Evolutionary conservation across 768 basidiomycete genomes (phyloP).

Genomic region (Neoboletus magnificus): DNA sequence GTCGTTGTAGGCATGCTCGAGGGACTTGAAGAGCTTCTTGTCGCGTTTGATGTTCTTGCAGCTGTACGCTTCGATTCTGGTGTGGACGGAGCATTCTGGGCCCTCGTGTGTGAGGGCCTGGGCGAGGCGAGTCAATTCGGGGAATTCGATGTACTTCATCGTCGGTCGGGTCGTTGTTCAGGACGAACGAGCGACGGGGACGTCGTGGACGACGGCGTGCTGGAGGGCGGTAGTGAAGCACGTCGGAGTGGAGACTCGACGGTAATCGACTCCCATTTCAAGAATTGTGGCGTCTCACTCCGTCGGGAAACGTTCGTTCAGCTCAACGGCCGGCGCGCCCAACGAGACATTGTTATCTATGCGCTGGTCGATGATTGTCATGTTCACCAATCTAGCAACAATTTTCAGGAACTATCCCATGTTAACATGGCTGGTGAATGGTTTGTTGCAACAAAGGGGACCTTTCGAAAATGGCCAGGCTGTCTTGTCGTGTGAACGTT

Average conservation of each 20-base stretch:
- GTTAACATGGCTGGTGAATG: background rate
- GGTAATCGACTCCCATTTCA: constrained; percentile 9
- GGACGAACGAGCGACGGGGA: background rate
- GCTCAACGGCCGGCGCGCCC: background rate
- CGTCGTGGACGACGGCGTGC: background rate
- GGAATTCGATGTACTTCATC: constrained; percentile 90
- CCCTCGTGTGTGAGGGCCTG: constrained; percentile 82
- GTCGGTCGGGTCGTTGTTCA: background rate
- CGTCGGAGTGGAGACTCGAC: constrained; percentile 21
- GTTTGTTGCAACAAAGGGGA: background rate
- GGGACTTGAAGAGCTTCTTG: constrained; percentile 90
- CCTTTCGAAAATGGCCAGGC: background rate
- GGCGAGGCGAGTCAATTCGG: constrained; percentile 73
- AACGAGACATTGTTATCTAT: background rate
- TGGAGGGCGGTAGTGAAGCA: background rate
- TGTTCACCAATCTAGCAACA: too few species aligned
- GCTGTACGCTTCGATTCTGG: constrained; percentile 93
- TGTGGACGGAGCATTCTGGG: constrained; percentile 84
- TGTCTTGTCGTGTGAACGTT: background rate
- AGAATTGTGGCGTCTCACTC: constrained; percentile 11
- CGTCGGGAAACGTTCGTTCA: constrained; percentile 4
- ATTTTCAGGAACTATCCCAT: background rate
- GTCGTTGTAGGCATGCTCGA: constrained; percentile 81
- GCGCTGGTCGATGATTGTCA: background rate
- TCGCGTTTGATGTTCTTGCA: constrained; percentile 98